phyloP scores from a whole-genome alignment of 176 grass and related monocot species.

The Eragrostis curvula region DNA sequence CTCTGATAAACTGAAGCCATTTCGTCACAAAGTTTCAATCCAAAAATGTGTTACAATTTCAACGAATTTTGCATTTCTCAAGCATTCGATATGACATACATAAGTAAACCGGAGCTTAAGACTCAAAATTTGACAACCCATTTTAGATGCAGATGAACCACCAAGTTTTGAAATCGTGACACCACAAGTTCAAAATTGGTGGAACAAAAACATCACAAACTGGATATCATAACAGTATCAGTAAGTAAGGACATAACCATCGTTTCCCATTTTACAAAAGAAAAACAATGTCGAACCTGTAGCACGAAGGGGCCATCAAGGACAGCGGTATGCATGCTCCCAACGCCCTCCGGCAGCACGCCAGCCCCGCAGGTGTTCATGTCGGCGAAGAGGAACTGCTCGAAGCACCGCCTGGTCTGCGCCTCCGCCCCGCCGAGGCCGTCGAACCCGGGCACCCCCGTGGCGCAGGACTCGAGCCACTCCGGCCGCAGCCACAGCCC shows the following conservation, averaged over 20 bases:
- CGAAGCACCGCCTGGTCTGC: constrained; percentile 69
- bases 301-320: constrained; percentile 87
- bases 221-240: neutral
- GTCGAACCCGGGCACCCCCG: constrained; percentile 49
- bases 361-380: constrained; percentile 72
- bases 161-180: neutral
- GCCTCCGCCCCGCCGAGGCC: constrained; percentile 41
- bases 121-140: neutral
- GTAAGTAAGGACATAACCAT: neutral
- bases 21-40: neutral
- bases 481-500: constrained; percentile 69
- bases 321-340: constrained; percentile 56
- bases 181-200: neutral
- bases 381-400: constrained; percentile 87
- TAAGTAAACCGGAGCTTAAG: neutral
- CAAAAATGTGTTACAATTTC: neutral
- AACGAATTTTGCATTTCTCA: neutral
- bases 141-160: neutral
- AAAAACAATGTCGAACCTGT: constrained; percentile 52
- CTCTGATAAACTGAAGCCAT: neutral
- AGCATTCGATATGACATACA: neutral
- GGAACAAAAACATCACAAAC: neutral
- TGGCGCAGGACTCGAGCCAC: constrained; percentile 69
- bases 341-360: constrained; percentile 65
- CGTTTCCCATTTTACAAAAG: neutral